These are phyloP conservation scores for Metschnikowia matae DNA, from an alignment of 805 yeast genomes.

Conservation along the genomic window DNA sequence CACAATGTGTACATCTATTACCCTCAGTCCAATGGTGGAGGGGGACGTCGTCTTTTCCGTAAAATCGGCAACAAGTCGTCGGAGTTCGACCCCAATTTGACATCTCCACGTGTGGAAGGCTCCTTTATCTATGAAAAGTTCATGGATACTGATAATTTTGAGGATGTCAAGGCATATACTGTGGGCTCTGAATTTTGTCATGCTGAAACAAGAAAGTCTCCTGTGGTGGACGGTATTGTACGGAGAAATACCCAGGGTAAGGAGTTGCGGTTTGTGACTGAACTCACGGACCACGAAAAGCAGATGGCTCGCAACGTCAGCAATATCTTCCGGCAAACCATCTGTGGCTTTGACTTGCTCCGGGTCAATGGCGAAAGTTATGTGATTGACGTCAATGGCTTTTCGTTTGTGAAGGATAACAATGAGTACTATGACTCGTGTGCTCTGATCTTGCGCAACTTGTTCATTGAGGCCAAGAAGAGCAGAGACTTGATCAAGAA, in stretches of 20 bases:
- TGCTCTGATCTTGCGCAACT: constrained; percentile 68
- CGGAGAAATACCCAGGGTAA: constrained; percentile 96
- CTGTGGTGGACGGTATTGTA: constrained; percentile 99
- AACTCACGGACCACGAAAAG: constrained; percentile 69
- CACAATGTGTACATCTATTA: constrained; percentile 94
- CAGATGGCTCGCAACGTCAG: constrained; percentile 77
- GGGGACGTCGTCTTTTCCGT: constrained; percentile 90
- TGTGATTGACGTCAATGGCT: constrained; percentile 97
- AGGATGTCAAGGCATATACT: constrained; percentile 97
- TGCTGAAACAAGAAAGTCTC: constrained; percentile 97
- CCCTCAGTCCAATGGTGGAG: constrained; percentile 87
- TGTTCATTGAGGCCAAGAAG: constrained; percentile 57
- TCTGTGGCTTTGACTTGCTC: constrained; percentile 93
- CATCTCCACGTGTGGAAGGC: constrained; percentile 78
- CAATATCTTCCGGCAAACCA: constrained; percentile 78
- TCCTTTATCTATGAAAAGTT: constrained; percentile 89
- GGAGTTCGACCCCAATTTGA: constrained; percentile 83
- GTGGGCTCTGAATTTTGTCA: constrained; percentile 90
- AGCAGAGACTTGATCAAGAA: constrained; percentile 37
- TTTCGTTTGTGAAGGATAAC: constrained; percentile 94
- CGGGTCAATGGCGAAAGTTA: constrained; percentile 84
- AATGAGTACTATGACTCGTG: constrained; percentile 78
- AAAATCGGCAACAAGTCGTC: constrained; percentile 96
- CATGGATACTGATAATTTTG: constrained; percentile 97
- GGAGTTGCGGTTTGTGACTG: constrained; percentile 87